A percentile compares a stretch with the other conserved stretches of the same genome.
These are phyloP conservation scores for Xylariomycetidae sp. DNA, from an alignment of 2,329 filamentous ascomycete genomes.

Conservation along the genomic window DNA sequence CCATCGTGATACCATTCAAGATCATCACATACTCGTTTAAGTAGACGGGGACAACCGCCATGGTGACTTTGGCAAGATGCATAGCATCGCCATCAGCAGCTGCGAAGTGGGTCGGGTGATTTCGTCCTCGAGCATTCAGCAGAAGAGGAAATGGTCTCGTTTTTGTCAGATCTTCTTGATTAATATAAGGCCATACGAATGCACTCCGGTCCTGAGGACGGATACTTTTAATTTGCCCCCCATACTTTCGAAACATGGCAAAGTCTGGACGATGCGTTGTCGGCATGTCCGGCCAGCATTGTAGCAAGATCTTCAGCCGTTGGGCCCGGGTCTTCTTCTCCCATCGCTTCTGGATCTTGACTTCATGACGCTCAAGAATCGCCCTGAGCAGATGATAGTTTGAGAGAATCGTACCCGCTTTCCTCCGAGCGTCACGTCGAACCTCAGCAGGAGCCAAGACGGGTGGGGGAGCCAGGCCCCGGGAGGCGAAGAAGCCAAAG, in stretches of 20 bases:
- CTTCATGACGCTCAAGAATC: conserved; percentile 48
- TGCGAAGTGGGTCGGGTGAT: conserved; percentile 43
- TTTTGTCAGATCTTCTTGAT: conserved; percentile 49
- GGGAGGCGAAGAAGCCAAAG: too few relatives aligned
- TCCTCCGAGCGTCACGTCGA: background rate
- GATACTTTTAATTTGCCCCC: conserved; percentile 5
- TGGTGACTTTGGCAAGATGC: conserved; percentile 22
- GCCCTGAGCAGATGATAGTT: conserved; percentile 16
- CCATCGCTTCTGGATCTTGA: conserved; percentile 49
- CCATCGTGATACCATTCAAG: conserved; percentile 22
- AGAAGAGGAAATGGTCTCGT: conserved; percentile 42
- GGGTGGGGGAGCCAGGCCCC: too few relatives aligned
- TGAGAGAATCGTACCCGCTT: background rate
- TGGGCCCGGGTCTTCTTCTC: conserved; percentile 45
- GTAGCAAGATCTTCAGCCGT: conserved; percentile 39
- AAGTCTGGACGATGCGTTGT: conserved; percentile 48
- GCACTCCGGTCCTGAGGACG: conserved; percentile 24
- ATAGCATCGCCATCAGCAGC: conserved; percentile 39
- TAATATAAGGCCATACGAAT: conserved; percentile 51
- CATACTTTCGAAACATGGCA: conserved; percentile 25
- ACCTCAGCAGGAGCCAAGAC: background rate
- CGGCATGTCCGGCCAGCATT: conserved; percentile 47
- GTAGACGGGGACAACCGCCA: conserved; percentile 20
- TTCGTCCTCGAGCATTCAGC: conserved; percentile 45
- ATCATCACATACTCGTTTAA: conserved; percentile 30